Base-by-base conservation (phyloP, 352 stramenopile species). In the Pythium diclinum region DNA sequence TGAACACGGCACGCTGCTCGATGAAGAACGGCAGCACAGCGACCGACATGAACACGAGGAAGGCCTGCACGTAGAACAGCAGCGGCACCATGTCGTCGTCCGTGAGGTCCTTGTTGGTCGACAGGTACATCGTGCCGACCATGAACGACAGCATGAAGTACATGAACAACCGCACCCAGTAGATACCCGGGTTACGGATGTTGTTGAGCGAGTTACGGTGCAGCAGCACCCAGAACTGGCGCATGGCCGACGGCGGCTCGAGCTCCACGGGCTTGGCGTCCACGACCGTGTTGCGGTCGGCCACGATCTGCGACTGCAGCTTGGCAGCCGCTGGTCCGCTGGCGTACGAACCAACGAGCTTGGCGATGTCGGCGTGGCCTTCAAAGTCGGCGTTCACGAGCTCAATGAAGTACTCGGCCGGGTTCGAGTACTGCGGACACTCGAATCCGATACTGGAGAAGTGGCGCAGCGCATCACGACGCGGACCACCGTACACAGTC, bases 1-100 rank as follows among this genome's bases (percentile, higher is more conserved):
- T 65, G 34, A 96, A 87, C 48, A 96, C 90, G 4, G 76, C 77
- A 56, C 89, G 76, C 59, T 96, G 79, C 48, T 96, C 80, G 56
- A 97, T 78, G 25, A 95, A 77, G 53, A 89, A 87, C 2, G 91
- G 91, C n/a, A 97, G 59, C 3, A 80, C 82, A 4, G 89, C 89
- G 16, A 97, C 80, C 9, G 76, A 91, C 88, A 97, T 97, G 72
- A 95, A 97, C 25, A 94, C 85, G 48, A 97, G 73, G 65, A 97
- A 97, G 10, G 88, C 87, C 52, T 93, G 83, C 9, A 93, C 79
- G 74, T 93, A 96, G 69, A 96, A 97, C 9, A 96, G 61, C 55
- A 96, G 33, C 34, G 76, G 70, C 11, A 84, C 67, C 23, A 77
- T 52, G 46, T 86, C 78, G 8, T 81, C 63, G 8, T 82, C 67